phyloP scores from a whole-genome alignment of 2,329 filamentous ascomycete species.

The Paecilomyces fulvus region DNA sequence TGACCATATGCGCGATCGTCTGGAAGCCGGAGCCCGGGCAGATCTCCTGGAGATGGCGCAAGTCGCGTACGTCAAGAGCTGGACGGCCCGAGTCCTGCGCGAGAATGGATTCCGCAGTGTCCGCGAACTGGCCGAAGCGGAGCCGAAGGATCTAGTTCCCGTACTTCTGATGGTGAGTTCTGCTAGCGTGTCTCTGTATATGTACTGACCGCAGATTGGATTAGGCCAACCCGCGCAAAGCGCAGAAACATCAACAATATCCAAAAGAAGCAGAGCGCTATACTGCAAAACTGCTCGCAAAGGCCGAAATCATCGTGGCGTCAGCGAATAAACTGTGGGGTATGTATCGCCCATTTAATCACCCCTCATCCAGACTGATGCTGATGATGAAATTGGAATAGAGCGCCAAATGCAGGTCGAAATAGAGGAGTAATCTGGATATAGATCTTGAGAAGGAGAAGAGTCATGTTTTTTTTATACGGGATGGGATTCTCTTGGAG shows the following conservation, averaged over 20 bases:
- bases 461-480: background rate
- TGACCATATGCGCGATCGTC: conserved; percentile 66
- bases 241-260: conserved; percentile 41
- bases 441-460: no score
- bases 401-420: conserved; percentile 30
- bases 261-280: conserved; percentile 52
- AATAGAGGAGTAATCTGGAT: conserved; percentile 20
- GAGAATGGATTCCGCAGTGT: conserved; percentile 67
- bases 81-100: conserved; percentile 65
- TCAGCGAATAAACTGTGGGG: conserved; percentile 63
- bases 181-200: background rate
- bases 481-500: no score
- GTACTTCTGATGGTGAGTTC: conserved; percentile 58
- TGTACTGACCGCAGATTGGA: conserved; percentile 6
- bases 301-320: conserved; percentile 59
- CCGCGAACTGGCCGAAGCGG: conserved; percentile 59
- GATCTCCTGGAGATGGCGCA: conserved; percentile 64
- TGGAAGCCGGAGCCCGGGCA: conserved; percentile 62
- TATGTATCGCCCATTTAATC: conserved; percentile 12
- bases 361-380: background rate
- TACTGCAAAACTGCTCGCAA: conserved; percentile 55
- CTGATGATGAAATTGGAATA: conserved; percentile 9
- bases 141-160: conserved; percentile 59
- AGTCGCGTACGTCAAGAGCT: conserved; percentile 68
- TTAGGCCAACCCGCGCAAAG: conserved; percentile 60